Base-by-base conservation (phyloP, 768 basidiomycete genomes). In the Hemileccinum rubropunctum region DNA sequence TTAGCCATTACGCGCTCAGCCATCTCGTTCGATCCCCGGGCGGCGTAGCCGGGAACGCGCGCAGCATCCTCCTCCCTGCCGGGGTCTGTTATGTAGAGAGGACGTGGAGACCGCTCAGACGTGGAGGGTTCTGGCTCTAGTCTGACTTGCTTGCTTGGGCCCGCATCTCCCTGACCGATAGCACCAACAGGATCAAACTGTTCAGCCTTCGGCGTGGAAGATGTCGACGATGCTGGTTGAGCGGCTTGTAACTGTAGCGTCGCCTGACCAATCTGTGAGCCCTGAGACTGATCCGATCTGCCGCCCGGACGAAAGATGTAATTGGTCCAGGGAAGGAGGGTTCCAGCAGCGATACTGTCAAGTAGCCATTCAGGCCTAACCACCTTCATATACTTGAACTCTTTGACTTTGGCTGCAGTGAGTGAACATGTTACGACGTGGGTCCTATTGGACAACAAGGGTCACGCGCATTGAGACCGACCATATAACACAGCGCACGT, bases 361-460 rank as follows among this genome's bases (percentile, higher is more conserved):
- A 85, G 73, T 11, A 99, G 76, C 97, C 97, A 99, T 50, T 85
- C 84, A 0, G 94, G 92, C 40, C 75, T 76, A 34, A 88, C 93
- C 14, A 98, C 87, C 64, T 94, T 97, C 86, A 95, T 88, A 36
- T 86, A 68, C 65, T 86, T 80, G 68, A 94, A 98, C 59, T 95
- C 93, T 18, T 80, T 81, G 38, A 92, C 79, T 70, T 98, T 99
- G 36, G 84, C 83, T 0, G 91, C 86, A 0, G 95, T 98, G 38
- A 99, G 78, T 28, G 90, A 88, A 56, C 86, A 88, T 4, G 97
- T 95, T 43, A 99, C 75, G 58, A 99, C 86, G 65, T 97, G 94
- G 0, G 94, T 95, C 27, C 90, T 91, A 59, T 10, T 26, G 20
- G 13, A 32, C 15, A 32, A 14, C 34, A 34, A 15, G 34, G 14